Percentiles rank a stretch among this genome's conserved stretches.
phyloP scores from a whole-genome alignment of 192 early-diverging fungal genomes.

The Backusella psychrophila region DNA sequence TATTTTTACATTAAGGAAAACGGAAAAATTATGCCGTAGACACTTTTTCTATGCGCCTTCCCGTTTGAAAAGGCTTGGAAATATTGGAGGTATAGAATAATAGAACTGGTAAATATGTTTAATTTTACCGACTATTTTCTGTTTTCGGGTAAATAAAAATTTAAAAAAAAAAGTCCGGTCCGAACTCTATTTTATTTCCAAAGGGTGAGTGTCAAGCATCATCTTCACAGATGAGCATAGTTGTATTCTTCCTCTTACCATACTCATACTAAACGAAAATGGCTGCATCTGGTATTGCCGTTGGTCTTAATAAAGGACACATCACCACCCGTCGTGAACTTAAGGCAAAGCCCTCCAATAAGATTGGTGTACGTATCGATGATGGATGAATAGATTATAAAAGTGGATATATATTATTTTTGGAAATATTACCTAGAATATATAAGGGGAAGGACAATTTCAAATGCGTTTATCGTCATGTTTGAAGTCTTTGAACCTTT shows the following conservation, averaged over 20 bases:
- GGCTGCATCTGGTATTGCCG: neutral
- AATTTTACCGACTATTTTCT: too few species aligned
- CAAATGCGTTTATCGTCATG: neutral
- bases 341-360: slow-evolving; percentile 31
- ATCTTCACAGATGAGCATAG: neutral
- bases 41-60: too few species aligned
- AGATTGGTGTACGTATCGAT: slow-evolving; percentile 2
- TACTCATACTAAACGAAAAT: neutral
- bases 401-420: neutral
- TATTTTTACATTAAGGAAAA: too few species aligned
- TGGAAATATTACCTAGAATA: neutral
- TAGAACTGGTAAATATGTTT: too few species aligned
- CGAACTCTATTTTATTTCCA: neutral
- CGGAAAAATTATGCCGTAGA: too few species aligned
- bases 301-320: slow-evolving; percentile 66
- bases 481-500: neutral
- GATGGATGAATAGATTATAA: neutral
- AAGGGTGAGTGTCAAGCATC: neutral
- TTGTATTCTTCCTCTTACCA: slow-evolving; percentile 6
- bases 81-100: too few species aligned
- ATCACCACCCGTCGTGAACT: slow-evolving; percentile 72
- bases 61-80: too few species aligned
- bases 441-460: neutral
- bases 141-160: neutral
- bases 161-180: neutral